Conservation (phyloP, 1,284 basidiomycete genomes). For the Schizopora paradoxa region DNA sequence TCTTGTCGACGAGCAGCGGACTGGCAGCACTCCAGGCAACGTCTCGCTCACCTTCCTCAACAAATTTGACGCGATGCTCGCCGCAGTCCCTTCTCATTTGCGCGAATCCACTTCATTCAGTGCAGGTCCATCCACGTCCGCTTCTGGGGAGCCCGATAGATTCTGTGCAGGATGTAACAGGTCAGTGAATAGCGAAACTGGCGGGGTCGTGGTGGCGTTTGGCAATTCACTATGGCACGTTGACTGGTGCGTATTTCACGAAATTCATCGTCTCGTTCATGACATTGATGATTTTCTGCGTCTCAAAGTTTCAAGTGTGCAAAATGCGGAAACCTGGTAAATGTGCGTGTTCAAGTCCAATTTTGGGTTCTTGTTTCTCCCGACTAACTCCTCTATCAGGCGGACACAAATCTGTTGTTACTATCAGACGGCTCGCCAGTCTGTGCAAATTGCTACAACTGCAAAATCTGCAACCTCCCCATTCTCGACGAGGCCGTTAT, state of each 20-base stretch:
- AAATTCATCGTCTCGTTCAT: conserved; percentile 7
- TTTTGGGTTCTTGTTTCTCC: too few species aligned
- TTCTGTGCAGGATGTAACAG: conserved; percentile 82
- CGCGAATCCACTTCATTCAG: too few species aligned
- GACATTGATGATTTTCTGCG: conserved; percentile 1
- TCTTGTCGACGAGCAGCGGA: too few species aligned
- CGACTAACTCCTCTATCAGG: conserved; percentile 5
- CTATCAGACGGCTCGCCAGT: conserved; percentile 97
- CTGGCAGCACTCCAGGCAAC: background rate
- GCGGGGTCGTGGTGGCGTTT: conserved; percentile 87
- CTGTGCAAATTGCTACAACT: conserved; percentile 95
- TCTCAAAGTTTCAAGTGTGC: conserved; percentile 73
- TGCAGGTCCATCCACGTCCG: background rate
- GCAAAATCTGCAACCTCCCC: conserved; percentile 86
- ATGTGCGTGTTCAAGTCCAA: conserved; percentile 30
- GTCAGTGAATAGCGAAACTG: conserved; percentile 78
- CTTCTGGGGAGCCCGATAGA: conserved; percentile 34
- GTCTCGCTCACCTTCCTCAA: background rate
- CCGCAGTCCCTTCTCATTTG: background rate
- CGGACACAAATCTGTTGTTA: conserved; percentile 93
- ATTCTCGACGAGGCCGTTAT: conserved; percentile 98
- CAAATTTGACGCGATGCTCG: background rate
- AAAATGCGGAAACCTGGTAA: conserved; percentile 75
- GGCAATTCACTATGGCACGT: conserved; percentile 48
- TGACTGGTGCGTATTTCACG: conserved; percentile 20